Percentiles rank a stretch among this genome's conserved stretches.
phyloP scores from a whole-genome alignment of 371 early-diverging fungal genomes.

The Circinella umbellata region DNA sequence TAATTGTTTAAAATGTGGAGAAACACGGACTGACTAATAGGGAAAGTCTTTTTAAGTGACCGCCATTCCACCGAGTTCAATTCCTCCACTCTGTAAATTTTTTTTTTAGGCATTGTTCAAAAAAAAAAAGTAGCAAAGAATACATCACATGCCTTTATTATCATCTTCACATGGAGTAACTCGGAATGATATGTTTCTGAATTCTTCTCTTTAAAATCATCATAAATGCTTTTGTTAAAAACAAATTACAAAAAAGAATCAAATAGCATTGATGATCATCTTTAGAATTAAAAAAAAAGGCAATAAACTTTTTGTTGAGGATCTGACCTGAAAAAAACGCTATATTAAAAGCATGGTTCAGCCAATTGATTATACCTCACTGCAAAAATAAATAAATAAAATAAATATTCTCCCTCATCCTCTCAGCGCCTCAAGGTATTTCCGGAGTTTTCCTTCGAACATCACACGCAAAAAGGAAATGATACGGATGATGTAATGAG shows the following conservation, averaged over 20 bases:
- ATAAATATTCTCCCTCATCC: neutral
- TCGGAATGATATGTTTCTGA: constrained; percentile 3
- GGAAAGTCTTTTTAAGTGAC: neutral
- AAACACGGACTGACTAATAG: constrained; percentile 15
- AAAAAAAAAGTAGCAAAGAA: neutral
- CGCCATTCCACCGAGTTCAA: constrained; percentile 10
- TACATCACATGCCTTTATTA: constrained; percentile 11
- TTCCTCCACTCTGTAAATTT: constrained; percentile 11
- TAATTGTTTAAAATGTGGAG: constrained; percentile 7
- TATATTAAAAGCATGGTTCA: constrained; percentile 10
- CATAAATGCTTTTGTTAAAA: no score
- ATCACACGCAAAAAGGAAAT: neutral
- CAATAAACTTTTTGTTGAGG: constrained; percentile 1
- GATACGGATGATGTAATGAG: constrained; percentile 10
- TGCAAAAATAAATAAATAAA: neutral
- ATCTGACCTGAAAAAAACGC: constrained; percentile 6
- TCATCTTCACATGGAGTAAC: constrained; percentile 12
- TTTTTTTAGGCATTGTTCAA: constrained; percentile 8
- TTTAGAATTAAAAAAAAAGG: neutral
- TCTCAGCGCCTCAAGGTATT: constrained; percentile 9
- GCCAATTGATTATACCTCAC: constrained; percentile 10
- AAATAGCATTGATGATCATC: no score
- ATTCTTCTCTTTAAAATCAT: neutral
- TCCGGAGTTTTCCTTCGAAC: neutral
- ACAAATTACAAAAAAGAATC: no score